phyloP scores from a whole-genome alignment of 495 filamentous ascomycete species.

The Penicillium coffeae region DNA sequence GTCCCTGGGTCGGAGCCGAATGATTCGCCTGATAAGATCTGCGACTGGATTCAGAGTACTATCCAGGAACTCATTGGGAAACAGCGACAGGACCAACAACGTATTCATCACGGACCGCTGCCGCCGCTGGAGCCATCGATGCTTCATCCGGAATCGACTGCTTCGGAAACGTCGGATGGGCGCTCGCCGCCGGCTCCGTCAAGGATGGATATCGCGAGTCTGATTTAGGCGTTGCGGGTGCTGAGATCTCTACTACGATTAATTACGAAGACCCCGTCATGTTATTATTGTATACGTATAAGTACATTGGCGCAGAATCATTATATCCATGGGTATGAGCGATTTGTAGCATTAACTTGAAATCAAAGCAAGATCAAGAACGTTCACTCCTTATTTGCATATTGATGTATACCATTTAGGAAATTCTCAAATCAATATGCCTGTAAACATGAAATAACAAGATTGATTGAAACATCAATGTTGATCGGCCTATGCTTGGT shows the following conservation, averaged over 20 bases:
- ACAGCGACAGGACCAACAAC: conserved; percentile 16
- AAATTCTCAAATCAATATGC: too few species aligned
- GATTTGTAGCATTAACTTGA: neutral
- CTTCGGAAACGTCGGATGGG: conserved; percentile 36
- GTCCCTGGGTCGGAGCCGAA: conserved; percentile 7
- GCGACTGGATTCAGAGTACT: conserved; percentile 50
- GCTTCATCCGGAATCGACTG: conserved; percentile 30
- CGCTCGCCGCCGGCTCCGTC: conserved; percentile 40
- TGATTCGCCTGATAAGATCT: conserved; percentile 44
- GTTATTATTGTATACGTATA: neutral
- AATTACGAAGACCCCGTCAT: neutral
- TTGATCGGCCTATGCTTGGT: too few species aligned
- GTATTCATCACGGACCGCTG: neutral
- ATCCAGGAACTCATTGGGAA: conserved; percentile 45
- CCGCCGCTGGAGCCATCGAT: conserved; percentile 14
- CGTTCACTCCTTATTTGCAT: neutral
- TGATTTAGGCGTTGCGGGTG: too few species aligned
- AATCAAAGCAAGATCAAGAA: neutral
- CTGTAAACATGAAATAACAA: too few species aligned
- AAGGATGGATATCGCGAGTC: conserved; percentile 77
- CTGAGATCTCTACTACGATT: neutral
- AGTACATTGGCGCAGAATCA: neutral
- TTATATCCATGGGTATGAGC: neutral
- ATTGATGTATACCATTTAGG: too few species aligned
- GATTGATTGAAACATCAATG: too few species aligned